phyloP scores from a whole-genome alignment of 495 filamentous ascomycete species.

The Xylaria acuta region DNA sequence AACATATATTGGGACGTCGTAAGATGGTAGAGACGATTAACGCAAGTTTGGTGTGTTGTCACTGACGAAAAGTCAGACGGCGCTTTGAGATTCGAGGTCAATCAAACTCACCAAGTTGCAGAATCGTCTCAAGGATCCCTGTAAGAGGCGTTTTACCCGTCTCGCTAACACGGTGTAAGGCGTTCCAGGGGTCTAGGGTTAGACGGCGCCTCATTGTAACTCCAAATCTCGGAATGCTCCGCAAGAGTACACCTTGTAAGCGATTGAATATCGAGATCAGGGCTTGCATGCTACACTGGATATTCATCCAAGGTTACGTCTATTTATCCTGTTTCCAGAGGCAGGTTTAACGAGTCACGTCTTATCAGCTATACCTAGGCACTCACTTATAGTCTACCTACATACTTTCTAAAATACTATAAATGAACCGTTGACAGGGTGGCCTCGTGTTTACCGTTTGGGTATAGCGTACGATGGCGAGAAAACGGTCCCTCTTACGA shows the following conservation, averaged over 20 bases:
- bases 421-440: background rate
- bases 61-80: background rate
- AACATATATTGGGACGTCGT: background rate
- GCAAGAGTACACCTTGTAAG: background rate
- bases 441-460: background rate
- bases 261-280: background rate
- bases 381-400: background rate
- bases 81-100: constrained; percentile 21
- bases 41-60: background rate
- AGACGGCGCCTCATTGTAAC: constrained; percentile 4
- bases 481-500: background rate
- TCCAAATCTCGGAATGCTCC: constrained; percentile 18
- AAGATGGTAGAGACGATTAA: constrained; percentile 1
- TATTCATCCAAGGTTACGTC: background rate
- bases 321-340: background rate
- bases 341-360: background rate
- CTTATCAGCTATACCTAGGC: background rate
- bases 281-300: background rate
- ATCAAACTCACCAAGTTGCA: constrained; percentile 36
- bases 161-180: background rate
- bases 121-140: constrained; percentile 36
- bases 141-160: constrained; percentile 32
- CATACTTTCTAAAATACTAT: background rate
- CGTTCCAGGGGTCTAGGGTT: background rate
- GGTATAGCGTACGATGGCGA: background rate